These are phyloP conservation scores for Euphrasia confusa DNA, from an alignment of 257 asterid species.

Conservation along the genomic window DNA sequence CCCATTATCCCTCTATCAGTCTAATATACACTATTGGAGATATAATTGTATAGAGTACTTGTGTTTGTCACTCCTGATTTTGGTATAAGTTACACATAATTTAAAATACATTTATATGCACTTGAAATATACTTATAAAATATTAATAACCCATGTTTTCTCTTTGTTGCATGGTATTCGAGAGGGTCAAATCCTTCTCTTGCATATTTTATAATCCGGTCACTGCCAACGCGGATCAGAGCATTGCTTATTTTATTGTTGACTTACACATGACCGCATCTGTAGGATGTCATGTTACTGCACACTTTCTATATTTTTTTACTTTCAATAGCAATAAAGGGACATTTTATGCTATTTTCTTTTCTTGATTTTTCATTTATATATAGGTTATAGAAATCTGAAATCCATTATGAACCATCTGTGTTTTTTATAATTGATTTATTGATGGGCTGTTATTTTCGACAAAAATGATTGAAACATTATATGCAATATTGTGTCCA, in stretches of 20 bases:
- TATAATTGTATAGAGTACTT: too few species aligned
- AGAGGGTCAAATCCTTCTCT: too few species aligned
- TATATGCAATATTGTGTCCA: background rate
- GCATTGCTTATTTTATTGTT: background rate
- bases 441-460: background rate
- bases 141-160: too few species aligned
- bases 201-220: too few species aligned
- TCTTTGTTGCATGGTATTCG: too few species aligned
- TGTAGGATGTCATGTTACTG: background rate
- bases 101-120: too few species aligned
- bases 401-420: background rate
- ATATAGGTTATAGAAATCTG: background rate
- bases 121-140: too few species aligned
- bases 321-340: background rate
- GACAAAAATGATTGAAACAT: background rate
- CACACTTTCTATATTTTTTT: background rate
- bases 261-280: background rate
- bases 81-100: too few species aligned
- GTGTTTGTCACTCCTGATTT: too few species aligned
- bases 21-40: too few species aligned
- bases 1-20: too few species aligned
- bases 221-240: too few species aligned
- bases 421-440: background rate
- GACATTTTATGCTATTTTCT: background rate
- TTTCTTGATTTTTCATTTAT: conserved; percentile 13